phyloP scores from a whole-genome alignment of 2,329 filamentous ascomycete genomes.

The Coniochaeta hoffmannii region DNA sequence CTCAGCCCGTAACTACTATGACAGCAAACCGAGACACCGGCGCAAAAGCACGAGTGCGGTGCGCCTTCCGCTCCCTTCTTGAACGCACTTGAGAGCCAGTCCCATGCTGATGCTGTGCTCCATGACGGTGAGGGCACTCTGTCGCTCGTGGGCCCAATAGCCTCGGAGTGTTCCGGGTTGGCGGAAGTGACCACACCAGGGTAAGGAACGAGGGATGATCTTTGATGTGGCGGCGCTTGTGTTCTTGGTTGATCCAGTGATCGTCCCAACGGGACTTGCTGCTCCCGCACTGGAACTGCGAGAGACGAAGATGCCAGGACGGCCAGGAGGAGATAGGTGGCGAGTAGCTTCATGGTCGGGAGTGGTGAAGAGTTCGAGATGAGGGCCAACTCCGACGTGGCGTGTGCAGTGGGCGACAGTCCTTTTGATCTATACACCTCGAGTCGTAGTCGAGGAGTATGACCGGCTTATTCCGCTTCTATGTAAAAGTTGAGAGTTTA shows the following conservation, averaged over 20 bases:
- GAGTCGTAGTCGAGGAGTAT: not conserved
- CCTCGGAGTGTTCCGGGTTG: not conserved
- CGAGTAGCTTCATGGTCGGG: not conserved
- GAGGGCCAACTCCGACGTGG: not conserved
- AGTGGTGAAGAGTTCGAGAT: not conserved
- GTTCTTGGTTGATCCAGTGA: not conserved
- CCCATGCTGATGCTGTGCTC: constrained; percentile 1
- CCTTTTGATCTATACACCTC: not conserved
- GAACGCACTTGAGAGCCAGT: not conserved
- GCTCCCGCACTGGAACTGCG: not conserved
- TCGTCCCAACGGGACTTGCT: not conserved
- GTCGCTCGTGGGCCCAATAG: not conserved
- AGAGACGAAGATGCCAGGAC: not conserved
- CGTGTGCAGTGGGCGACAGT: not conserved
- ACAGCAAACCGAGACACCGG: constrained; percentile 21
- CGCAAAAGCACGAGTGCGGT: constrained; percentile 18
- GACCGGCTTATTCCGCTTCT: not conserved
- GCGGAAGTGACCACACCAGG: not conserved
- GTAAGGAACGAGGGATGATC: not conserved
- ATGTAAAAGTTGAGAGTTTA: not conserved
- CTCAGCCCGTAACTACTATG: constrained; percentile 12
- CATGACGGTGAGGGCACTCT: not conserved
- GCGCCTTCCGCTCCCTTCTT: not conserved
- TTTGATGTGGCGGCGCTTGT: not conserved
- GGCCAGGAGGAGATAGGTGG: not conserved